Evolutionary conservation across 2,329 filamentous ascomycete genomes (phyloP), one percentile per base, ranked within the genome.

Genomic region (Aspergillus glaucus): DNA sequence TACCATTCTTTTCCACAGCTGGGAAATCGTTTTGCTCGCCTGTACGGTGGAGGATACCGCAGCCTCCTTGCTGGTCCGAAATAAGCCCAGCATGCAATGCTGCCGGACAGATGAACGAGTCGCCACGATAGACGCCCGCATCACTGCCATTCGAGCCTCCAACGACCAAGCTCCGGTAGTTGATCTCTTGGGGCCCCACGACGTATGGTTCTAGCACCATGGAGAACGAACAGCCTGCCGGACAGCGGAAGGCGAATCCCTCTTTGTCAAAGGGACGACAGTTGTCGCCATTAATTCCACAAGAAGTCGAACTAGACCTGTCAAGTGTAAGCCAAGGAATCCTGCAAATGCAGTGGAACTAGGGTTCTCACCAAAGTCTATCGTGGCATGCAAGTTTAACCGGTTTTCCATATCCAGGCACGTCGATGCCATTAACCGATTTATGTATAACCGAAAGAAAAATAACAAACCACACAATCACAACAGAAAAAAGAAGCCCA

Each of bases 61-160:
- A 82, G 2, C 80, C 80, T 30, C 80, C 80, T 15, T 71, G 68
- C 2, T 66, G 61, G 54, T 82, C 71, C 45, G 66, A 73, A 55
- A 82, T 74, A 56, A 82, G 71, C 24, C 80, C 80, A 17, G 80
- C 76, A 61, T 84, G 80, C 17, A 83, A 73, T 37, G 80, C 80
- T 3, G 79, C 75, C 14, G 73, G 75, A 56, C 80, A 84, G 50
- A 84, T 79, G 61, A 79, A 81, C 2, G 79, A 82, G 59, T 84
- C 80, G 15, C 75, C 78, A 12, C 80, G 77, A 57, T 83, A 84
- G 47, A 76, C 67, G 1, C 74, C 70, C 47, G 70, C 68, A 4
- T 68, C 62, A 4, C 67, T 64, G 19, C 68, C 61, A 19, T 71
- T 65, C 2, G 73, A 72, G 1, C 80, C 80, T 22, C 80, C 80